Conservation (phyloP, 1,284 basidiomycete genomes). For the Spongispora temasekensis region DNA sequence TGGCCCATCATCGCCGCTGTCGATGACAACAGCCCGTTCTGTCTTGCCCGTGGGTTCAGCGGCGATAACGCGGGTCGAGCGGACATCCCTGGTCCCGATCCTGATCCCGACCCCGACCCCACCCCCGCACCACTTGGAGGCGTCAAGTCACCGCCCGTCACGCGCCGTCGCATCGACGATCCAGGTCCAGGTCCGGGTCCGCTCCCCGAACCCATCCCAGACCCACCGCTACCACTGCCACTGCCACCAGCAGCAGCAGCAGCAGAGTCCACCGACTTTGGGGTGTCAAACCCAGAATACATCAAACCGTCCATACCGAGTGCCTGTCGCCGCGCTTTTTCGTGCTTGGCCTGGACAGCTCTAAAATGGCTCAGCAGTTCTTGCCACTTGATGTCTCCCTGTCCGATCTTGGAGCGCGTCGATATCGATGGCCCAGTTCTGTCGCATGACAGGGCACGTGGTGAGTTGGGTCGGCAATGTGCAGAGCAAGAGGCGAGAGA, state of each 20-base stretch:
- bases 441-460: not conserved
- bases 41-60: constrained; percentile 68
- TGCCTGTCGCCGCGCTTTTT: constrained; percentile 78
- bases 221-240: too few relatives aligned
- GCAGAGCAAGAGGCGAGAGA: too few relatives aligned
- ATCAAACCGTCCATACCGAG: constrained; percentile 42
- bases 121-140: too few relatives aligned
- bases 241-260: constrained; percentile 11
- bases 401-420: constrained; percentile 70
- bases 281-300: constrained; percentile 27
- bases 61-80: constrained; percentile 57
- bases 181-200: too few relatives aligned
- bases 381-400: constrained; percentile 93
- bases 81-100: constrained; percentile 5
- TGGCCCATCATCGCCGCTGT: constrained; percentile 27
- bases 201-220: too few relatives aligned
- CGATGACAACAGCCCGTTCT: constrained; percentile 45
- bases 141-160: constrained; percentile 47
- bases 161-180: constrained; percentile 56
- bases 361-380: constrained; percentile 89
- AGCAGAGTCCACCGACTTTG: constrained; percentile 25
- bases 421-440: constrained; percentile 39
- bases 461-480: too few relatives aligned
- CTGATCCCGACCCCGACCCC: constrained; percentile 2
- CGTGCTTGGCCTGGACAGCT: constrained; percentile 80